Conservation (phyloP, 2,329 filamentous ascomycete species). For the Scedosporium aurantiacum region DNA sequence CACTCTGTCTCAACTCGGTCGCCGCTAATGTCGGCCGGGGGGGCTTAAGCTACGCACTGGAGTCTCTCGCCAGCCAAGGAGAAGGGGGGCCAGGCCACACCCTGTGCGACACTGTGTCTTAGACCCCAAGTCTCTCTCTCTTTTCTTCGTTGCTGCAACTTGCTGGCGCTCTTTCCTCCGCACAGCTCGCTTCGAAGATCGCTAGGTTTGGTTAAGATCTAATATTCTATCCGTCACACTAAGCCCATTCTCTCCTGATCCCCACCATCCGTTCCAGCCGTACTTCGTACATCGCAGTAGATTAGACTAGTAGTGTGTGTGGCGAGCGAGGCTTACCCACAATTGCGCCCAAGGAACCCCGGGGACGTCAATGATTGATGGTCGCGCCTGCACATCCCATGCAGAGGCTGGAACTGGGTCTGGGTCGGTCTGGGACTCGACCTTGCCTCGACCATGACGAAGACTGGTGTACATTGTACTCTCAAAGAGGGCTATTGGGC, state of each 20-base stretch:
- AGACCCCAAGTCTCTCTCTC: too few species aligned
- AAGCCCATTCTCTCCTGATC: background rate
- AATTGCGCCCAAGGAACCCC: background rate
- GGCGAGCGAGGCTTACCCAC: background rate
- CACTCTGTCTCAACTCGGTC: background rate
- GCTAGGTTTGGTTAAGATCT: too few species aligned
- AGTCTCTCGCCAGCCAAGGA: background rate
- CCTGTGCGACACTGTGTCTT: too few species aligned
- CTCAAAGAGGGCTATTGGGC: too few species aligned
- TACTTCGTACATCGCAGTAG: background rate
- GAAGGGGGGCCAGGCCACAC: background rate
- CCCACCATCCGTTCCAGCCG: background rate
- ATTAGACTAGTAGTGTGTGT: too few species aligned
- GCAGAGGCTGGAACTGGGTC: background rate
- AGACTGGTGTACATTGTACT: background rate
- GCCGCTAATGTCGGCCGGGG: background rate
- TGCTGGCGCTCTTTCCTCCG: too few species aligned
- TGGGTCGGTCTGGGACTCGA: background rate
- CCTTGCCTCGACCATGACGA: background rate
- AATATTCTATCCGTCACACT: background rate
- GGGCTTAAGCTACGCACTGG: background rate
- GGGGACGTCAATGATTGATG: background rate
- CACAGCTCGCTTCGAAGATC: too few species aligned
- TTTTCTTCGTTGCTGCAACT: too few species aligned
- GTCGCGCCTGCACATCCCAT: background rate